Evolutionary conservation across 169 alveolate species (phyloP).

Genomic region (Eimeria acervulina): DNA sequence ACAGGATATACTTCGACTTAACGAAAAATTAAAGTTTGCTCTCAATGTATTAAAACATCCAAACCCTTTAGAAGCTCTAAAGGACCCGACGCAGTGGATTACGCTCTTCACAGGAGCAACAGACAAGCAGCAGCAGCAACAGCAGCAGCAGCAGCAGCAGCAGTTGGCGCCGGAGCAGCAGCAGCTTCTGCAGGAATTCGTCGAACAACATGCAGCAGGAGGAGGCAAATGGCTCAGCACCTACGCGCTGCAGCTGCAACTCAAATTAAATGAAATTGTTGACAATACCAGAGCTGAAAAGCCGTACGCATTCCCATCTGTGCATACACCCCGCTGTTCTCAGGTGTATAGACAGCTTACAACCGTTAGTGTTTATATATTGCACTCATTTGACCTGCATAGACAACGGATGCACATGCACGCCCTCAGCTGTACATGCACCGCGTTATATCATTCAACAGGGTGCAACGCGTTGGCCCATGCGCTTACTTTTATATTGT

Average conservation of each 20-base stretch:
- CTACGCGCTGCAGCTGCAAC: slow-evolving; percentile 77
- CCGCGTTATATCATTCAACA: too few relatives aligned
- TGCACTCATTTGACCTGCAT: too few relatives aligned
- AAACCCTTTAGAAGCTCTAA: slow-evolving; percentile 63
- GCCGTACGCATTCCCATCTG: slow-evolving; percentile 51
- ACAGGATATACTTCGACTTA: slow-evolving; percentile 33
- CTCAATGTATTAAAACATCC: slow-evolving; percentile 50
- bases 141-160: too few relatives aligned
- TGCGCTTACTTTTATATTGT: too few relatives aligned
- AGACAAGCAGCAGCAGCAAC: slow-evolving; percentile 12
- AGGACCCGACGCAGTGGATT: slow-evolving; percentile 46
- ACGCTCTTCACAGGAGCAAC: slow-evolving; percentile 51
- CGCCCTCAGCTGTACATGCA: too few relatives aligned
- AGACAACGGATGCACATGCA: neutral
- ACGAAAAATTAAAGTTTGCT: slow-evolving; percentile 26
- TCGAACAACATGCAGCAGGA: slow-evolving; percentile 61
- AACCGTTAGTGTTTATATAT: too few relatives aligned
- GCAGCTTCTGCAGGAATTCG: slow-evolving; percentile 70
- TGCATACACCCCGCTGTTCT: neutral
- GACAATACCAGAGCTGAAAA: slow-evolving; percentile 73
- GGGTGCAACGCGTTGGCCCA: too few relatives aligned
- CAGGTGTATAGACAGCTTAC: neutral
- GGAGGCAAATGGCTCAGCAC: slow-evolving; percentile 64
- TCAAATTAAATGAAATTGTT: slow-evolving; percentile 52
- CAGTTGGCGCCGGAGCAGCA: slow-evolving; percentile 5